Percentiles rank a stretch among this genome's conserved stretches.
phyloP scores from a whole-genome alignment of 106 monocot genomes.

The Dendrobium officinale region DNA sequence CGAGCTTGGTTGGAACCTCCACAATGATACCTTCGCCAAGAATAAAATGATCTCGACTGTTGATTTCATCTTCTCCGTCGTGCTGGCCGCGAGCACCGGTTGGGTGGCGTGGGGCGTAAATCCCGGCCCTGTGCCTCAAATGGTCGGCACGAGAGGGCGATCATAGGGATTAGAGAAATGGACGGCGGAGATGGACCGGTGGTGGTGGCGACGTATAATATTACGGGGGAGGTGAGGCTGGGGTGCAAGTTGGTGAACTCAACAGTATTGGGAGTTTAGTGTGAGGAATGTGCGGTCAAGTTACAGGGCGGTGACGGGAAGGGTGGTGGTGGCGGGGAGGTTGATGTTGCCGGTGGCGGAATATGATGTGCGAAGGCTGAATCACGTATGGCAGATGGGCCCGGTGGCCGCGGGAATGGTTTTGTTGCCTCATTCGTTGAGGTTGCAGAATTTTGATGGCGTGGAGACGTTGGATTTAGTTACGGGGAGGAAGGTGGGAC shows the following conservation, averaged over 20 bases:
- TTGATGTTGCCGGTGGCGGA: constrained; percentile 1
- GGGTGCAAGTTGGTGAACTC: constrained; percentile 16
- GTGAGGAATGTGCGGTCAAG: neutral
- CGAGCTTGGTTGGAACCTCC: constrained; percentile 11
- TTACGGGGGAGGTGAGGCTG: neutral
- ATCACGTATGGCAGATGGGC: constrained; percentile 27
- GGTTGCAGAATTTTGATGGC: constrained; percentile 19
- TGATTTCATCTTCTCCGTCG: neutral
- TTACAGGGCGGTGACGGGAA: constrained; percentile 2
- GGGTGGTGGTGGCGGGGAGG: neutral
- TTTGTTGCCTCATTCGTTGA: neutral
- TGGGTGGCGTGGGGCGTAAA: constrained; percentile 16
- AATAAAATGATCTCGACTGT: neutral
- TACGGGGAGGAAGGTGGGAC: neutral
- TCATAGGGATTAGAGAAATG: neutral
- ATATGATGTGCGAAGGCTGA: constrained; percentile 11
- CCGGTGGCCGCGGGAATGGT: neutral
- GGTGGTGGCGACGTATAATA: constrained; percentile 13
- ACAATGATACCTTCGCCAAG: too few relatives aligned
- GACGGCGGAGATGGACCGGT: neutral
- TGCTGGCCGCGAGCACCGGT: neutral
- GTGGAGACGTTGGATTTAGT: constrained; percentile 13
- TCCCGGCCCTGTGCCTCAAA: neutral
- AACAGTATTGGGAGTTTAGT: constrained; percentile 3
- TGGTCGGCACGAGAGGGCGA: constrained; percentile 14